A percentile compares a stretch with the other conserved stretches of the same genome.
phyloP scores from a whole-genome alignment of 148 eudicot genomes.

The Silene conica region DNA sequence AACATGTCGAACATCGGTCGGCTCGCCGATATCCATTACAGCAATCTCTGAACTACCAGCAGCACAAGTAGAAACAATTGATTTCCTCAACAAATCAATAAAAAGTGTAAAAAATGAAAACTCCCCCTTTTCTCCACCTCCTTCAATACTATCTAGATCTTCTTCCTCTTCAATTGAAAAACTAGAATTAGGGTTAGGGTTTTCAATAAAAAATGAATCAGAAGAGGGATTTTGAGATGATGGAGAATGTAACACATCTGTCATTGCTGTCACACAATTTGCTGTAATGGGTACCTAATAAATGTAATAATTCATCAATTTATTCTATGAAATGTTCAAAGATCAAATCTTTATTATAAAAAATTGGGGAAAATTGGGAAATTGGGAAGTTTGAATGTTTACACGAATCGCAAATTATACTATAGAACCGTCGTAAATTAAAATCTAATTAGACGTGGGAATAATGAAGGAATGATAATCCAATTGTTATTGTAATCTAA shows the following conservation, averaged over 20 bases:
- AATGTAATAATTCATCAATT: background rate
- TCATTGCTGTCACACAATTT: conserved; percentile 43
- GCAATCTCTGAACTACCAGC: conserved; percentile 29
- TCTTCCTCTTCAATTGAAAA: conserved; percentile 22
- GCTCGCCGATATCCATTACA: conserved; percentile 89
- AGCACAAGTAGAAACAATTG: conserved; percentile 61
- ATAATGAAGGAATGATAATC: conserved; percentile 35
- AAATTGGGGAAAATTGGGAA: conserved; percentile 13
- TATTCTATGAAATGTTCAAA: conserved; percentile 22
- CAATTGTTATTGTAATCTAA: no score
- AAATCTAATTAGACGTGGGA: conserved; percentile 46
- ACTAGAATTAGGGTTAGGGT: background rate
- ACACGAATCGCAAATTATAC: background rate
- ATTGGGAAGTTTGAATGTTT: conserved; percentile 13
- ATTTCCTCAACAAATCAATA: conserved; percentile 61
- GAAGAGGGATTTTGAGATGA: conserved; percentile 35
- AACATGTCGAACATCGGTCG: conserved; percentile 90
- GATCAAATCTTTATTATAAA: conserved; percentile 14
- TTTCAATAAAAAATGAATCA: conserved; percentile 30
- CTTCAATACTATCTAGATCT: conserved; percentile 34
- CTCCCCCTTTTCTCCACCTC: conserved; percentile 48
- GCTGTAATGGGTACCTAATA: background rate
- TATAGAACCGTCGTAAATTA: background rate
- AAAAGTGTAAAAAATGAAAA: conserved; percentile 61
- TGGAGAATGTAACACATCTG: conserved; percentile 84